Conservation (phyloP, 1,284 basidiomycete species). For the Ceratobasidium sp. region DNA sequence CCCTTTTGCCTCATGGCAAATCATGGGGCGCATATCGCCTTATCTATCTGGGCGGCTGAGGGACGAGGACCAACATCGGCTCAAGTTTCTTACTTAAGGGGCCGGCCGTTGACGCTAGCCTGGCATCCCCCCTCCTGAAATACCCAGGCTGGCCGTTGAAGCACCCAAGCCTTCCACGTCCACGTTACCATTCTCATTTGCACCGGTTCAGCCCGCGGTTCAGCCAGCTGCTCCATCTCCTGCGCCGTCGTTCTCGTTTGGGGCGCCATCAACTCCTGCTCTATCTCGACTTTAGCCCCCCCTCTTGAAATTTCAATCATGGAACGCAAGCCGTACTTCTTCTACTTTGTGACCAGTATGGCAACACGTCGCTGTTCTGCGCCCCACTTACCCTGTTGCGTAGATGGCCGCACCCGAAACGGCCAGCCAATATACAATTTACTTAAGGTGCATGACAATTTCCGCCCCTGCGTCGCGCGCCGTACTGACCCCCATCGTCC, state of each 20-base stretch:
- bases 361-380: not conserved
- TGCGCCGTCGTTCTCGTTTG: conserved; percentile 25
- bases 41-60: conserved; percentile 43
- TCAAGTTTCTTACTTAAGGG: conserved; percentile 37
- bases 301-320: too few species aligned
- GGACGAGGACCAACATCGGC: conserved; percentile 36
- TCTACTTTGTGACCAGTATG: conserved; percentile 42
- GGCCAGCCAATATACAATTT: conserved; percentile 37
- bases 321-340: conserved; percentile 41
- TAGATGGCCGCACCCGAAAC: conserved; percentile 32
- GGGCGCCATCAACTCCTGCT: conserved; percentile 51
- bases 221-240: conserved; percentile 1
- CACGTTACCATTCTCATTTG: conserved; percentile 56
- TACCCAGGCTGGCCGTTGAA: conserved; percentile 49
- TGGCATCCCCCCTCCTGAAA: conserved; percentile 30
- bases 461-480: not conserved
- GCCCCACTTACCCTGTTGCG: not conserved
- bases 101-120: not conserved
- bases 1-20: conserved; percentile 45
- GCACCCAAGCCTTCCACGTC: conserved; percentile 47
- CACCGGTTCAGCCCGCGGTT: conserved; percentile 29
- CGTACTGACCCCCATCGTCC: conserved; percentile 5
- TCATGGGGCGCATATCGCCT: conserved; percentile 42
- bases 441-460: conserved; percentile 9
- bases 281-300: too few species aligned